Percentiles rank a stretch among this genome's conserved stretches.
Conservation (phyloP, 306 rosid species). For the Acacia acuminata region DNA sequence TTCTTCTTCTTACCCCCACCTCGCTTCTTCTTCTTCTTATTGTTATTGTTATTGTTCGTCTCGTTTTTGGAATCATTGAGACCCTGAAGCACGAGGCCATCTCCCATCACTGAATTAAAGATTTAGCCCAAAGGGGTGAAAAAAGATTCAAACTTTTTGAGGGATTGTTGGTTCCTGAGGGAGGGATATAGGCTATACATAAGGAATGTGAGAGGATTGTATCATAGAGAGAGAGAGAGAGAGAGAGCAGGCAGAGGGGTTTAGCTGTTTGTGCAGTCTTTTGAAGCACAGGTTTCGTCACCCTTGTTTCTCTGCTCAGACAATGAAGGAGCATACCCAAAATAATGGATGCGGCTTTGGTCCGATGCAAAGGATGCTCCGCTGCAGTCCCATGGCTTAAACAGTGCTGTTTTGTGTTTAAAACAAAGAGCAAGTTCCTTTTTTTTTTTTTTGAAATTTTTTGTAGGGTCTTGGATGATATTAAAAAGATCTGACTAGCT, state of each 20-base stretch:
- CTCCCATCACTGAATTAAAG: constrained; percentile 57
- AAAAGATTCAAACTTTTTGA: neutral
- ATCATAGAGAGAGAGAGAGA: neutral
- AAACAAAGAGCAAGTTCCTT: too few species aligned
- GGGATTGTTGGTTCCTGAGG: neutral
- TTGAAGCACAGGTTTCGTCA: neutral
- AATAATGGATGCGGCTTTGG: too few species aligned
- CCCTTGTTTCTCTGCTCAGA: neutral
- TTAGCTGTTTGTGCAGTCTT: neutral
- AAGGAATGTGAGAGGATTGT: neutral
- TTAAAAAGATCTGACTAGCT: too few species aligned
- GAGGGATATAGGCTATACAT: neutral
- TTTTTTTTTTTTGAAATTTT: too few species aligned
- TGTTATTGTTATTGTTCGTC: constrained; percentile 1
- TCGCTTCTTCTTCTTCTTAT: constrained; percentile 67
- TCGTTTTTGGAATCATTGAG: constrained; percentile 40
- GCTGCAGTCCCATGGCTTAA: too few species aligned
- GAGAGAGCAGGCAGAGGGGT: neutral
- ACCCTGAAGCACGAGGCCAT: constrained; percentile 33
- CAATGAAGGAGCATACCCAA: neutral
- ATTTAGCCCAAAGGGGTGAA: neutral
- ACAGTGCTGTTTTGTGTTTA: too few species aligned
- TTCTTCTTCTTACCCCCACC: constrained; percentile 86
- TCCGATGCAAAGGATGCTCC: too few species aligned
- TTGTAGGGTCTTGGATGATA: too few species aligned